Base-by-base conservation (phyloP, 805 yeast species). In the Wickerhamiella cacticola region DNA sequence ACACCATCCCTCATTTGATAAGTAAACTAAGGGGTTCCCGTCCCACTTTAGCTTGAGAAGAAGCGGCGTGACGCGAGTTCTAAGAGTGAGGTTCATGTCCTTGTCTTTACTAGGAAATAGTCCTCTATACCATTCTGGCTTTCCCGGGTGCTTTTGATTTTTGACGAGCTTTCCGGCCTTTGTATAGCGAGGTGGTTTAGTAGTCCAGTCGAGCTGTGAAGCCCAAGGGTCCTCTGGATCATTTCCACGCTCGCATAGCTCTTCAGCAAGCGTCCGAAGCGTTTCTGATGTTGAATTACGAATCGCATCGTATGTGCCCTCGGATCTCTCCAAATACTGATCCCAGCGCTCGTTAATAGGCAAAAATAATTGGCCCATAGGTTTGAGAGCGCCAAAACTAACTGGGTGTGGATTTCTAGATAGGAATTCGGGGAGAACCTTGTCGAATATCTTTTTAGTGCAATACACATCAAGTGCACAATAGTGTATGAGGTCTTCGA, bases 101-200 rank as follows among this genome's bases (percentile, higher is more conserved):
- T 65, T 62, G 5, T 55, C 52, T 10, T 69, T 64, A 8, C 64
- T 55, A 0, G 70, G 64, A 53, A 69, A 67, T 42, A 78, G 55
- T 12, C 77, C 78, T 51, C 82, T 75, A 62, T 84, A 94, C 99
- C 99, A 92, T 54, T 81, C 81, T 0, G 99, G 99, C 56, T 72
- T 85, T 0, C 96, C 97, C 0, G 95, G 94, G 41, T 85, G 59
- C 56, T 76, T 86, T 62, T 85, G 95, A 22, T 74, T 77, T 48
- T 84, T 82, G 25, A 56, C 58, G 5, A 55, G 58, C 12, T 63
- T 51, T 13, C 41, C 45, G 1, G 92, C 94, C 59, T 85, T 85
- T 12, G 80, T 83, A 36, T 77, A 53, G 46, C 77, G 72, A 0
- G 72, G 61, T 1, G 82, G 80, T 26, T 69, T 69, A 1, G 80